These are phyloP conservation scores for Citrullus amarus DNA, from an alignment of 306 rosid genomes.

Conservation along the genomic window DNA sequence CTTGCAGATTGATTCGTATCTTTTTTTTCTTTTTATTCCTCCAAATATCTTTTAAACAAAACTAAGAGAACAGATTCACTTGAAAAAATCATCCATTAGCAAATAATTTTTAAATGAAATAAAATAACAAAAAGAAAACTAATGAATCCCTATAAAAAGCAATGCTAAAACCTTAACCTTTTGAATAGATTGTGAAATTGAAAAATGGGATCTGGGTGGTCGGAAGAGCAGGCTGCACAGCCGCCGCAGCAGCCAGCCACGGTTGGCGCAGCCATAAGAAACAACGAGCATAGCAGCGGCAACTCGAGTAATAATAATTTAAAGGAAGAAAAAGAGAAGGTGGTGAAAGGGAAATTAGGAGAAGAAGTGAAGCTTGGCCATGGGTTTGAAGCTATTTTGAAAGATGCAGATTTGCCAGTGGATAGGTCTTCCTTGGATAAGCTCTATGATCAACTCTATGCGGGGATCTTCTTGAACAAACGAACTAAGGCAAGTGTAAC, in stretches of 20 bases:
- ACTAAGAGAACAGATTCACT: neutral
- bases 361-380: slow-evolving; percentile 5
- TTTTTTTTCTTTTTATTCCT: no score
- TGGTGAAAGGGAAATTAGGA: neutral
- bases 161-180: neutral
- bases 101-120: neutral
- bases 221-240: slow-evolving; percentile 15
- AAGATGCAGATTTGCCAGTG: slow-evolving; percentile 16
- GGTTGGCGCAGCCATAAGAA: neutral
- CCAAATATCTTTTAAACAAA: neutral
- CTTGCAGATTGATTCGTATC: neutral
- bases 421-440: slow-evolving; percentile 12
- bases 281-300: neutral
- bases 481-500: slow-evolving; percentile 16
- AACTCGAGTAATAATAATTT: neutral
- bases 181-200: neutral
- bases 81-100: neutral
- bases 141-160: neutral
- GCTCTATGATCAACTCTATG: slow-evolving; percentile 10
- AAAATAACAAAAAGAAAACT: neutral
- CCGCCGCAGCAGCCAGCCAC: neutral
- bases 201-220: slow-evolving; percentile 20
- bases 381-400: slow-evolving; percentile 11
- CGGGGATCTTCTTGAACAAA: slow-evolving; percentile 23
- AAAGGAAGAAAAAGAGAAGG: neutral